Evolutionary conservation across 1,139 yeast genomes (phyloP).

Genomic region (Saccharomyces uvarum): DNA sequence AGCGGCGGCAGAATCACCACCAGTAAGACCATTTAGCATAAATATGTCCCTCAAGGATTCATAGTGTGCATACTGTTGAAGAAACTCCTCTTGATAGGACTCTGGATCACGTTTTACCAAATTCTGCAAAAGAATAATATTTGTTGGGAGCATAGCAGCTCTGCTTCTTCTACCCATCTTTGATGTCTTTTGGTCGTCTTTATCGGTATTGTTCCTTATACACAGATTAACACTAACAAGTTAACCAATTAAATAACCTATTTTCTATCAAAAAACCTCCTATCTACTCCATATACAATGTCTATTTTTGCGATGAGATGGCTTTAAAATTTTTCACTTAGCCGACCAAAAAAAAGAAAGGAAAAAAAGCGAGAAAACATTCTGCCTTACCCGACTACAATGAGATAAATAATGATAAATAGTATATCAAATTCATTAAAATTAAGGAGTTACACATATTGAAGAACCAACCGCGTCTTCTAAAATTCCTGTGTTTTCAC

Average conservation of each 20-base stretch:
- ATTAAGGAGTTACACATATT: neutral
- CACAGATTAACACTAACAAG: neutral
- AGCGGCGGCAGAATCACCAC: slow-evolving; percentile 9
- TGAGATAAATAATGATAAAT: neutral
- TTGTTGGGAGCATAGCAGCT: slow-evolving; percentile 86
- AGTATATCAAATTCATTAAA: neutral
- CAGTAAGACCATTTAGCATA: slow-evolving; percentile 34
- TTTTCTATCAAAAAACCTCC: neutral
- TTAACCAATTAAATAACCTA: neutral
- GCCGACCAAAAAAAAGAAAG: neutral
- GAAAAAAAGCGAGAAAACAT: neutral
- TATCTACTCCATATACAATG: neutral
- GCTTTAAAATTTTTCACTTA: slow-evolving; percentile 4
- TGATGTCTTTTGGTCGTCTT: neutral
- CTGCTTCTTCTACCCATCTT: slow-evolving; percentile 79
- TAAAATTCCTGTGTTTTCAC: neutral
- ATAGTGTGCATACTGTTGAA: slow-evolving; percentile 87
- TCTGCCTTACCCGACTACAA: neutral
- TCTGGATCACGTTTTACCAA: slow-evolving; percentile 89
- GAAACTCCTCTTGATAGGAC: slow-evolving; percentile 87
- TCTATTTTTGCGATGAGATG: slow-evolving; percentile 21
- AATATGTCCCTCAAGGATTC: slow-evolving; percentile 84
- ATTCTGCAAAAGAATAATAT: slow-evolving; percentile 84
- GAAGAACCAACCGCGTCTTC: neutral
- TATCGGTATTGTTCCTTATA: neutral